Base-by-base conservation (phyloP, 1,139 yeast genomes). In the Kodamaea ohmeri region DNA sequence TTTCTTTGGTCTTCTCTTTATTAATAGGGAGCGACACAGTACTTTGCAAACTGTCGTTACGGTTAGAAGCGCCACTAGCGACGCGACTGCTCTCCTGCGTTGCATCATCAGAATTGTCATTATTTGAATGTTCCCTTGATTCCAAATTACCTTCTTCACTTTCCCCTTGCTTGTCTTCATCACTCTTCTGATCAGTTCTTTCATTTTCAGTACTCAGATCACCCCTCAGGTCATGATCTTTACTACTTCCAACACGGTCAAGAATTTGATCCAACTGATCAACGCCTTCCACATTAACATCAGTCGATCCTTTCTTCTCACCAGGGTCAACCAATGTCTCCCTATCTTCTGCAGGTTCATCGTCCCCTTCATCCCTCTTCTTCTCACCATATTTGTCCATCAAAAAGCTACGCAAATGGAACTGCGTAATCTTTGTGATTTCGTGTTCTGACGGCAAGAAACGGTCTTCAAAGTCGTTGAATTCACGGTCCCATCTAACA, bases 361-460 rank as follows among this genome's bases (percentile, higher is more conserved):
- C 7, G 4, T 18, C n/a, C 9, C 31, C 32, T 16, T 40, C 31
- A 3, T 26, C 24, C 4, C 28, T 13, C 25, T 25, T 15, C 14
- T 16, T n/a, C 25, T 11, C 19, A 40, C 31, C 36, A 36, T 67
- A 63, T 42, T 63, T 67, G 41, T 75, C 88, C 50, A 77, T 60
- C 51, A 92, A 81, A 39, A 89, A 73, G 49, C 81, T 86, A 43
- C 82, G 78, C 53, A 94, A 67, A 55, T 92, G 98, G 49, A 83
- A 83, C 11, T 96, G 87, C 2, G 98, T 90, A 34, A 92, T 85
- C 44, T 89, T 73, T 6, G 96, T 83, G 48, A 94, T 86, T 70
- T 94, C 98, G 53, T 84, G 87, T 58, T 94, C 98, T 12, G 95
- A 81, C 0, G 97, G 97, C 43, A 92, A 74, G 53, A 75, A 92